Conservation (phyloP, 1,284 basidiomycete genomes). For the Sanguinoderma infundibulare region DNA sequence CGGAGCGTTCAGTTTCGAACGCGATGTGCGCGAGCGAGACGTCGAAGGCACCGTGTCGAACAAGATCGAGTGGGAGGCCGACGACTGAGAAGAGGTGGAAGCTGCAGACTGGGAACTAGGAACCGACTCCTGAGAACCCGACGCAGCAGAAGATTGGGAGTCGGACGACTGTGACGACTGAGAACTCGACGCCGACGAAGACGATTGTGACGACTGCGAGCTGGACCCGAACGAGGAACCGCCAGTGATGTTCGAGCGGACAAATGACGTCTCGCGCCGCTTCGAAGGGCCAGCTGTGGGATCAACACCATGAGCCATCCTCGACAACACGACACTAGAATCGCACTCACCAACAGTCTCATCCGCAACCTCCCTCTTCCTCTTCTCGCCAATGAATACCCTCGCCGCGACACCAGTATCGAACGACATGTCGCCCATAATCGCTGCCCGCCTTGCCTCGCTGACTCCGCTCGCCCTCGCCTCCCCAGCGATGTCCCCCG, state of each 20-base stretch:
- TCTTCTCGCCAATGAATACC: slow-evolving; percentile 29
- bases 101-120: slow-evolving; percentile 6
- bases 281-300: slow-evolving; percentile 21
- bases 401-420: slow-evolving; percentile 24
- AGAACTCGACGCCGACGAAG: slow-evolving; percentile 14
- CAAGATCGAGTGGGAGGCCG: slow-evolving; percentile 10
- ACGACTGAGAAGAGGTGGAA: slow-evolving; percentile 4
- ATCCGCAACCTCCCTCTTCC: slow-evolving; percentile 25
- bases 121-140: slow-evolving; percentile 10
- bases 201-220: slow-evolving; percentile 6
- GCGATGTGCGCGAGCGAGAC: slow-evolving; percentile 15
- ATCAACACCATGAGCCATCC: background rate
- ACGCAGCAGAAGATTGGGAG: slow-evolving; percentile 9
- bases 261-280: slow-evolving; percentile 17
- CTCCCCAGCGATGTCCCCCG: slow-evolving; percentile 18
- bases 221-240: slow-evolving; percentile 9
- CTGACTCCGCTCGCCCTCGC: slow-evolving; percentile 16
- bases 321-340: background rate
- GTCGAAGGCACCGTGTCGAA: slow-evolving; percentile 3
- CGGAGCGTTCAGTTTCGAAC: slow-evolving; percentile 1
- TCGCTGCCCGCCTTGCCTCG: slow-evolving; percentile 23
- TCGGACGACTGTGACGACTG: slow-evolving; percentile 11
- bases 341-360: slow-evolving; percentile 17
- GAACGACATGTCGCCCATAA: slow-evolving; percentile 27
- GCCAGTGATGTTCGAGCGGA: slow-evolving; percentile 8